phyloP scores from a whole-genome alignment of 352 stramenopile species.

The Globisporangium abappressorium region DNA sequence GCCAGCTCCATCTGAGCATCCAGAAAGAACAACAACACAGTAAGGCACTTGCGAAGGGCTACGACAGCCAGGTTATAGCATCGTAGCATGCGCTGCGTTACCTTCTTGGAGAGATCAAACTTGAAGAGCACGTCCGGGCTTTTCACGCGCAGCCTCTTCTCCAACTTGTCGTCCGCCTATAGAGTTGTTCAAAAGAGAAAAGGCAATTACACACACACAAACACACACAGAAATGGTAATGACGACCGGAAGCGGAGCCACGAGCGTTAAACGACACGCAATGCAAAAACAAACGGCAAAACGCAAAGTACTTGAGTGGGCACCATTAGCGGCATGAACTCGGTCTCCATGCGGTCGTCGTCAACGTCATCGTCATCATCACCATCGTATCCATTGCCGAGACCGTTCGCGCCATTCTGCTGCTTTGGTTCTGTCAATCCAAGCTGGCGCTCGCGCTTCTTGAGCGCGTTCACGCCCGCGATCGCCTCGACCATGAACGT shows the following conservation, averaged over 20 bases:
- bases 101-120: slow-evolving; percentile 80
- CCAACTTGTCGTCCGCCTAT: slow-evolving; percentile 55
- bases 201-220: background rate
- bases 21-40: background rate
- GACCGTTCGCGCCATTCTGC: background rate
- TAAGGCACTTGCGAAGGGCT: background rate
- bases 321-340: slow-evolving; percentile 82
- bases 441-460: slow-evolving; percentile 45
- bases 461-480: slow-evolving; percentile 74
- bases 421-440: slow-evolving; percentile 21
- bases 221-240: background rate
- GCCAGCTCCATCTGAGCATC: slow-evolving; percentile 72
- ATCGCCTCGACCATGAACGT: slow-evolving; percentile 88
- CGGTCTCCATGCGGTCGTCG: slow-evolving; percentile 32
- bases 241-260: slow-evolving; percentile 3
- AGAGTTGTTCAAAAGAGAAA: background rate
- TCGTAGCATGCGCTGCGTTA: slow-evolving; percentile 9
- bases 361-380: slow-evolving; percentile 39
- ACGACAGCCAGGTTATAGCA: too few species aligned
- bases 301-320: slow-evolving; percentile 50
- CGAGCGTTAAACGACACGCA: background rate
- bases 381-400: slow-evolving; percentile 1
- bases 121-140: slow-evolving; percentile 34
- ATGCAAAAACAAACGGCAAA: background rate
- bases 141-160: slow-evolving; percentile 43